phyloP scores from a whole-genome alignment of 2,329 filamentous ascomycete species.

The Madurella fahalii region DNA sequence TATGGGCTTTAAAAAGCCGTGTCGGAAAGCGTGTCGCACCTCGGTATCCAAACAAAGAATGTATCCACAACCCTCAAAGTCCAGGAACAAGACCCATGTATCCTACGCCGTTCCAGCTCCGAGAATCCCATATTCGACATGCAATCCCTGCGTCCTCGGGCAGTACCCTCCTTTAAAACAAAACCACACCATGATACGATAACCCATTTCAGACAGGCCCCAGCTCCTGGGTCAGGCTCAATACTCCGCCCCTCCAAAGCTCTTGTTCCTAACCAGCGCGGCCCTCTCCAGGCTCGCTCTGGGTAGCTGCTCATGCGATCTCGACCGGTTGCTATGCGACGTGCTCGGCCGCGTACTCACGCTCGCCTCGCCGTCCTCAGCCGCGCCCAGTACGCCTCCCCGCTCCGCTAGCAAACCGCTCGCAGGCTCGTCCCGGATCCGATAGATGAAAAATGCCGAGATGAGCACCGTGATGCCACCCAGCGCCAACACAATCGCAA shows the following conservation, averaged over 20 bases:
- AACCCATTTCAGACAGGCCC: too few relatives aligned
- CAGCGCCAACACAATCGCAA: constrained; percentile 80
- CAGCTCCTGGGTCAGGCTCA: constrained; percentile 20
- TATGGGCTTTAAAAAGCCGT: too few relatives aligned
- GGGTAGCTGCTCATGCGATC: constrained; percentile 40
- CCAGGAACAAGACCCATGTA: not conserved
- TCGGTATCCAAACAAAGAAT: not conserved
- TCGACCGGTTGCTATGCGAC: constrained; percentile 33
- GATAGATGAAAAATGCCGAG: constrained; percentile 68
- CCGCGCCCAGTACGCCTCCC: constrained; percentile 37
- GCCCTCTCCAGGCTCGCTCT: constrained; percentile 44
- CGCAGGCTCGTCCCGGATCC: constrained; percentile 58
- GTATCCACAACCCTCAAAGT: not conserved
- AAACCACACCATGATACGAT: too few relatives aligned
- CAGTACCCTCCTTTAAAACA: too few relatives aligned
- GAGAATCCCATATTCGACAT: not conserved
- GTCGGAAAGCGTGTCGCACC: too few relatives aligned
- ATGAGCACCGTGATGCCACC: constrained; percentile 75
- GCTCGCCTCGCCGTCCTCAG: constrained; percentile 40
- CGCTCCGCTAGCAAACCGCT: constrained; percentile 25
- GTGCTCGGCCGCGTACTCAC: constrained; percentile 25
- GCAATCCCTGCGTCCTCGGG: not conserved
- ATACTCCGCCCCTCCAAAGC: constrained; percentile 48
- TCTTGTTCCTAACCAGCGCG: constrained; percentile 45
- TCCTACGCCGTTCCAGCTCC: not conserved